phyloP scores from a whole-genome alignment of 208 protist genomes.

The Leishmania mexicana region DNA sequence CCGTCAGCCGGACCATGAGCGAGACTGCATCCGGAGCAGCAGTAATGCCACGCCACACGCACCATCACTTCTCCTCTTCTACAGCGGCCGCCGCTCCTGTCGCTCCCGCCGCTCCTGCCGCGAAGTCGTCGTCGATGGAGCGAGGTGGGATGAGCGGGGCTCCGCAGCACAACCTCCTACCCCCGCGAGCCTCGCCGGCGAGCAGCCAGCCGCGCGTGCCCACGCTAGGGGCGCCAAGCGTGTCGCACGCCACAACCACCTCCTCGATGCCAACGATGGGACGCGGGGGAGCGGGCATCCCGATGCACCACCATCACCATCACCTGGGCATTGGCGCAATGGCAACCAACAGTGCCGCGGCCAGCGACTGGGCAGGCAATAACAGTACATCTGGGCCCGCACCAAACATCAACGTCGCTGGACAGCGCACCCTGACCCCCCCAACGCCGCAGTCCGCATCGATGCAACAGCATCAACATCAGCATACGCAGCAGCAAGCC shows the following conservation, averaged over 20 bases:
- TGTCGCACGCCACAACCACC: slow-evolving; percentile 1
- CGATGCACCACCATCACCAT: slow-evolving; percentile 41
- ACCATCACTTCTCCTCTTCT: slow-evolving; percentile 18
- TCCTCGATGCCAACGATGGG: slow-evolving; percentile 13
- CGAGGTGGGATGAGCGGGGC: slow-evolving; percentile 5
- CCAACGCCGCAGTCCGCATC: slow-evolving; percentile 11
- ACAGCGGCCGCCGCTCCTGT: not conserved
- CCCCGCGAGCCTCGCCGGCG: slow-evolving; percentile 1
- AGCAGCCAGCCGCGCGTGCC: not conserved
- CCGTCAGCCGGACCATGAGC: slow-evolving; percentile 7
- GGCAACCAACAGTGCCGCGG: slow-evolving; percentile 10
- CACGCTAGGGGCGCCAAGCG: slow-evolving; percentile 11
- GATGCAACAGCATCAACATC: slow-evolving; percentile 15
- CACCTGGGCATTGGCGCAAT: slow-evolving; percentile 21
- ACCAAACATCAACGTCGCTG: not conserved
- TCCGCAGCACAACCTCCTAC: slow-evolving; percentile 23
- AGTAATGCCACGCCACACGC: slow-evolving; percentile 16
- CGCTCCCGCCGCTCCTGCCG: not conserved
- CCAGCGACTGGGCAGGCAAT: slow-evolving; percentile 28
- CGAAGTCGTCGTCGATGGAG: slow-evolving; percentile 4
- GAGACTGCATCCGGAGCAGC: not conserved
- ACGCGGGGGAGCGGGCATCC: slow-evolving; percentile 12
- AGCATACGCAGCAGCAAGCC: slow-evolving; percentile 26
- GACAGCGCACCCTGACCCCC: slow-evolving; percentile 21
- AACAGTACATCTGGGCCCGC: slow-evolving; percentile 21